Evolutionary conservation across 805 yeast genomes (phyloP).

Genomic region (Lipomyces spencermartinsiae): DNA sequence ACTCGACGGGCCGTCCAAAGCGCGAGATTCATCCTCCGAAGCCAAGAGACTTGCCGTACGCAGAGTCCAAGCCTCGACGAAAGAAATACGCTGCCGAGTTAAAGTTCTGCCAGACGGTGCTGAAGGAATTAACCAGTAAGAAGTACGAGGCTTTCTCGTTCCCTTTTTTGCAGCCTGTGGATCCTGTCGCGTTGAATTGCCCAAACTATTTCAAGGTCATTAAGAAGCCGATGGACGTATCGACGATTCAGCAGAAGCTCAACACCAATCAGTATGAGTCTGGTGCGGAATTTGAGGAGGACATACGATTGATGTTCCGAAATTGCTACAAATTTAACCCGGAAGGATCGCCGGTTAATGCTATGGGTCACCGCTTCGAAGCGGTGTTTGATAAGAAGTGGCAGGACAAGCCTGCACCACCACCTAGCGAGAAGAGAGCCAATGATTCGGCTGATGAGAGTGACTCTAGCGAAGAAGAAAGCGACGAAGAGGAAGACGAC

Average conservation of each 20-base stretch:
- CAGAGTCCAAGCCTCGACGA: constrained; percentile 84
- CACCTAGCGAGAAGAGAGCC: constrained; percentile 63
- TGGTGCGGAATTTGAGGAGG: constrained; percentile 85
- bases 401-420: constrained; percentile 72
- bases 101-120: constrained; percentile 78
- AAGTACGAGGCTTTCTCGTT: constrained; percentile 84
- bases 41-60: constrained; percentile 87
- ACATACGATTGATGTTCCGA: constrained; percentile 79
- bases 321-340: constrained; percentile 95
- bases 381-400: constrained; percentile 84
- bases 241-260: constrained; percentile 79
- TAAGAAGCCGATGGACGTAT: constrained; percentile 93
- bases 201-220: constrained; percentile 88
- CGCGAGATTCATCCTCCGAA: constrained; percentile 96
- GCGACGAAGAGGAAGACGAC: constrained; percentile 64
- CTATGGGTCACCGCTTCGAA: constrained; percentile 93
- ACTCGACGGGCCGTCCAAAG: constrained; percentile 72
- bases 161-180: constrained; percentile 93
- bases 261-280: constrained; percentile 86
- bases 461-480: constrained; percentile 55
- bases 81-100: constrained; percentile 90
- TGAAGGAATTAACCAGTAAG: constrained; percentile 82
- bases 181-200: constrained; percentile 89
- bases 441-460: constrained; percentile 41
- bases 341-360: constrained; percentile 93